Conservation (phyloP, 441 rosid genomes). For the Pelargonium cotyledonis region DNA sequence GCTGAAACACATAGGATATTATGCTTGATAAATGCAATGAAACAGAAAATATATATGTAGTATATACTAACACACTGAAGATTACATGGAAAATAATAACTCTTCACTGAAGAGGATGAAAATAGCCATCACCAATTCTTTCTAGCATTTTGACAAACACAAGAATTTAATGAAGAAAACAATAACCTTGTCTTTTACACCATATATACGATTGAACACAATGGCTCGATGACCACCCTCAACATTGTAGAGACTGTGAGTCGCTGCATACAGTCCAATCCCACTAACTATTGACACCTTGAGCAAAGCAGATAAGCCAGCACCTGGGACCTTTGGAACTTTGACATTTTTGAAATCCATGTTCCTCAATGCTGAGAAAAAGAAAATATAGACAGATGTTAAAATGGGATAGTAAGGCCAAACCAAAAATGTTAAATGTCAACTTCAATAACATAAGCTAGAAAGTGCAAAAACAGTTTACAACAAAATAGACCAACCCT, state of each 20-base stretch:
- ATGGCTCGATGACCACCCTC: constrained; percentile 92
- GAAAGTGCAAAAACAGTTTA: too few species aligned
- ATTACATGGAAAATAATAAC: too few species aligned
- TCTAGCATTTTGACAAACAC: not conserved
- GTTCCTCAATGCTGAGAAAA: constrained; percentile 15
- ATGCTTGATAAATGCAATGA: not conserved
- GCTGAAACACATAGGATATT: not conserved
- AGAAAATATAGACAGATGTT: not conserved
- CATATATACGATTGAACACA: constrained; percentile 66
- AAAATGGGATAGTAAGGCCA: not conserved
- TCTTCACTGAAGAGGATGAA: not conserved
- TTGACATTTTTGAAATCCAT: constrained; percentile 69
- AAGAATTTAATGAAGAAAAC: not conserved
- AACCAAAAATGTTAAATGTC: not conserved
- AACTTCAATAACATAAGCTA: not conserved
- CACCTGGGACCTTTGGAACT: constrained; percentile 69
- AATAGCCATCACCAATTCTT: not conserved
- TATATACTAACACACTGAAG: too few species aligned
- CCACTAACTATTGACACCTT: constrained; percentile 65
- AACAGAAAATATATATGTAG: not conserved
- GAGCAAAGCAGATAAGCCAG: constrained; percentile 54
- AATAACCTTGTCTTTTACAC: constrained; percentile 71
- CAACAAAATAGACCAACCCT: too few species aligned
- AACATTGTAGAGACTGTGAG: constrained; percentile 85
- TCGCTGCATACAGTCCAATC: constrained; percentile 51